These are phyloP conservation scores for Torrubiella hemipterigena DNA, from an alignment of 2,329 filamentous ascomycete genomes.

Conservation along the genomic window DNA sequence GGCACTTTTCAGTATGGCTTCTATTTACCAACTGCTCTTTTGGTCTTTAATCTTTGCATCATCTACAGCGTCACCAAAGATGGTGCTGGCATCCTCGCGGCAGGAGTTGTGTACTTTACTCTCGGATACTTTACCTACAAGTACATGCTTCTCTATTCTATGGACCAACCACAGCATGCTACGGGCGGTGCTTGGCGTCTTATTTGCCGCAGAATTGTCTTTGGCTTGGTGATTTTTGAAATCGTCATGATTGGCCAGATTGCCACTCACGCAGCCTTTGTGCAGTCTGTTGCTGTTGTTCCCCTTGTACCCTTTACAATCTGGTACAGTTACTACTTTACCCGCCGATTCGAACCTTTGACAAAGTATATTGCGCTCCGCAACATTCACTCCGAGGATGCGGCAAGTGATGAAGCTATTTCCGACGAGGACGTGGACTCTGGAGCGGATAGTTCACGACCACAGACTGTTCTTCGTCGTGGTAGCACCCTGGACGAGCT, in stretches of 20 bases:
- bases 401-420: slow-evolving; percentile 20
- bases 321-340: slow-evolving; percentile 82
- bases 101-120: slow-evolving; percentile 72
- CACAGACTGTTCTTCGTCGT: slow-evolving; percentile 30
- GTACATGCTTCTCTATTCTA: slow-evolving; percentile 94
- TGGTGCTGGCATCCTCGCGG: slow-evolving; percentile 70
- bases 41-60: slow-evolving; percentile 89
- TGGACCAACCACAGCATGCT: slow-evolving; percentile 92
- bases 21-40: slow-evolving; percentile 81
- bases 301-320: slow-evolving; percentile 71
- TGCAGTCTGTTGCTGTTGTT: slow-evolving; percentile 57
- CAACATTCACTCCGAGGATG: slow-evolving; percentile 54
- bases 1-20: slow-evolving; percentile 92
- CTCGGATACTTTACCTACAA: slow-evolving; percentile 88
- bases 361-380: slow-evolving; percentile 87
- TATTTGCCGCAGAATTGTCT: slow-evolving; percentile 82
- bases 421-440: slow-evolving; percentile 30
- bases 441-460: slow-evolving; percentile 15
- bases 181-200: slow-evolving; percentile 93
- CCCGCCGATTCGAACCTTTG: slow-evolving; percentile 70
- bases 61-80: slow-evolving; percentile 81
- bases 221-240: slow-evolving; percentile 82
- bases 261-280: slow-evolving; percentile 60
- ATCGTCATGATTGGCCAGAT: slow-evolving; percentile 82
- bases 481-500: slow-evolving; percentile 62